These are phyloP conservation scores for Candida sakaeoensis DNA, from an alignment of 805 yeast species.

Conservation along the genomic window DNA sequence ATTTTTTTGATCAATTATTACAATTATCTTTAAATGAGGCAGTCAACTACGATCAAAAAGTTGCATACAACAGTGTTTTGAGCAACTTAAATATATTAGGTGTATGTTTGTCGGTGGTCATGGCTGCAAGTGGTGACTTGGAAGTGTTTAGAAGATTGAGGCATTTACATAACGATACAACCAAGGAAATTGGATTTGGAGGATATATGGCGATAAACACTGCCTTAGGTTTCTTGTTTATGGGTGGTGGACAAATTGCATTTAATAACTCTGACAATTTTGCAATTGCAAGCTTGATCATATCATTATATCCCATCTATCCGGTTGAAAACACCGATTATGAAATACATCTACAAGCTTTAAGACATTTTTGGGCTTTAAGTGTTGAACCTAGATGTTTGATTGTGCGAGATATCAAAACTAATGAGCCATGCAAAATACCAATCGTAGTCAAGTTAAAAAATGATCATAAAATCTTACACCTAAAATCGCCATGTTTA, in stretches of 20 bases:
- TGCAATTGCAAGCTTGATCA: slow-evolving; percentile 64
- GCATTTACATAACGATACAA: slow-evolving; percentile 58
- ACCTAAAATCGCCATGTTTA: slow-evolving; percentile 61
- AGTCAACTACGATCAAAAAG: slow-evolving; percentile 51
- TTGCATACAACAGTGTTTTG: slow-evolving; percentile 52
- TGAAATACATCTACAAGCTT: slow-evolving; percentile 73
- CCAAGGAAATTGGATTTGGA: slow-evolving; percentile 52
- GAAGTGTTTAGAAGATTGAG: slow-evolving; percentile 71
- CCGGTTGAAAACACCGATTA: slow-evolving; percentile 42
- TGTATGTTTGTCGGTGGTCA: slow-evolving; percentile 64
- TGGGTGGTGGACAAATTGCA: slow-evolving; percentile 92
- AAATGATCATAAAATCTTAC: slow-evolving; percentile 31
- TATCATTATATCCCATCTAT: slow-evolving; percentile 75
- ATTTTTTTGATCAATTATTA: slow-evolving; percentile 52
- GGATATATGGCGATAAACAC: slow-evolving; percentile 73
- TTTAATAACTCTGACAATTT: slow-evolving; percentile 54
- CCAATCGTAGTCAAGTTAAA: slow-evolving; percentile 38
- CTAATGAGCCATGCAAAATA: slow-evolving; percentile 50
- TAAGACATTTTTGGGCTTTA: slow-evolving; percentile 87
- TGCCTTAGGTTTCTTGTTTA: slow-evolving; percentile 81
- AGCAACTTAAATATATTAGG: slow-evolving; percentile 57
- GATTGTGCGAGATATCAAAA: slow-evolving; percentile 66
- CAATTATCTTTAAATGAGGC: slow-evolving; percentile 20
- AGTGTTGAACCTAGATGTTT: slow-evolving; percentile 79
- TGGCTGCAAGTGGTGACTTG: slow-evolving; percentile 92